phyloP scores from a whole-genome alignment of 352 stramenopile genomes.

The Phytopythium vexans region DNA sequence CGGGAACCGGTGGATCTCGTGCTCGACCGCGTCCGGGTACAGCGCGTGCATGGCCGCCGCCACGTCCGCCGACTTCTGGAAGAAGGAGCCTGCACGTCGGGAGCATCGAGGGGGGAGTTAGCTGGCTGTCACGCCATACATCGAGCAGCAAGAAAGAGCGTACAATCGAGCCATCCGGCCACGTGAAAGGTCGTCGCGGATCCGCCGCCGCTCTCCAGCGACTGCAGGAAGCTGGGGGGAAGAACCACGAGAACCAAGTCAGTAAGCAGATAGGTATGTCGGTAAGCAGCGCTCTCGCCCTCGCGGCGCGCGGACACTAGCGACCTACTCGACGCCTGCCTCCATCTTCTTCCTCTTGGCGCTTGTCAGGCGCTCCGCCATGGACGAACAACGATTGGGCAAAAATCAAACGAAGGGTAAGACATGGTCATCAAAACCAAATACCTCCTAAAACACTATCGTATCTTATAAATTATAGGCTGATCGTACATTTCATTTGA shows the following conservation, averaged over 20 bases:
- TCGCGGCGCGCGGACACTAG: neutral
- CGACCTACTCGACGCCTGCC: conserved; percentile 50
- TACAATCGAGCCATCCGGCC: conserved; percentile 67
- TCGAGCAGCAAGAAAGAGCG: neutral
- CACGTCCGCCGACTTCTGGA: conserved; percentile 58
- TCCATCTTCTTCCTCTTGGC: conserved; percentile 35
- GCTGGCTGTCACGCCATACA: neutral
- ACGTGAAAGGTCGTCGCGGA: conserved; percentile 54
- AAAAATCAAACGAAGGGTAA: no score
- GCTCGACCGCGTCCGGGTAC: conserved; percentile 47
- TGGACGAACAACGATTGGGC: no score
- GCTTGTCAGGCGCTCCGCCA: no score
- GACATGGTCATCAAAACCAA: no score
- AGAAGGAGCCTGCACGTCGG: conserved; percentile 32
- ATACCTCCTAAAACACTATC: no score
- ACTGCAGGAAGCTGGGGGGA: conserved; percentile 35
- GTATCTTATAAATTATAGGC: no score
- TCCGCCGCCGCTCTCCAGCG: conserved; percentile 18
- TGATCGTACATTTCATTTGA: no score
- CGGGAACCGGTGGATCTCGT: conserved; percentile 46
- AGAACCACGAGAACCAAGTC: neutral
- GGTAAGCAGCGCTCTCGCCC: neutral
- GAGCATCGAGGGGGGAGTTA: neutral
- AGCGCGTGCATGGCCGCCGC: conserved; percentile 60
- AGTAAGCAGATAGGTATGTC: neutral